A percentile compares a stretch with the other conserved stretches of the same genome.
Evolutionary conservation across 805 yeast genomes (phyloP).

Genomic region (Cyberlindnera nakhonratchasimensis): DNA sequence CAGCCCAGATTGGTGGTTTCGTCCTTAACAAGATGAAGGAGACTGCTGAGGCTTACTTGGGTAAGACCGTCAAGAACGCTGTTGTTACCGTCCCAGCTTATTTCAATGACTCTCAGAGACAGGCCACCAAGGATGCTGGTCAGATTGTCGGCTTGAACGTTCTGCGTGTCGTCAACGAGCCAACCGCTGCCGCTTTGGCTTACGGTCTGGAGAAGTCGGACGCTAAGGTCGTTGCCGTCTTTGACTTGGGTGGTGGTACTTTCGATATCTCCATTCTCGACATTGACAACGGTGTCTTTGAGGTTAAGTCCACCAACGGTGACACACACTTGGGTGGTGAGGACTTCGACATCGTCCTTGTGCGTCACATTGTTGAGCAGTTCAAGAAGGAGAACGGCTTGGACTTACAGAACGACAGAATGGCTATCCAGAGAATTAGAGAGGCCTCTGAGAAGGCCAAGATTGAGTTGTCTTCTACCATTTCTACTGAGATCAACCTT

Average conservation of each 20-base stretch:
- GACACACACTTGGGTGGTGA: slow-evolving; percentile 84
- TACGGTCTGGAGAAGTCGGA: slow-evolving; percentile 63
- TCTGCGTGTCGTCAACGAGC: slow-evolving; percentile 74
- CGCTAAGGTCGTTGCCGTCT: slow-evolving; percentile 40
- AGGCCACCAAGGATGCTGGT: slow-evolving; percentile 78
- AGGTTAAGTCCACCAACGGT: slow-evolving; percentile 78
- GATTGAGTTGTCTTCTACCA: slow-evolving; percentile 69
- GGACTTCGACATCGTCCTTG: slow-evolving; percentile 70
- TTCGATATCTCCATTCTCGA: slow-evolving; percentile 78
- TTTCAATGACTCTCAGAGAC: slow-evolving; percentile 78
- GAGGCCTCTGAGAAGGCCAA: slow-evolving; percentile 79
- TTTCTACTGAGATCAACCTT: slow-evolving; percentile 58
- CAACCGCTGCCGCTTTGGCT: slow-evolving; percentile 83
- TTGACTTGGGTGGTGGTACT: slow-evolving; percentile 83
- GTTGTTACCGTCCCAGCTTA: slow-evolving; percentile 85
- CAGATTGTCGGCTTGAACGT: slow-evolving; percentile 72
- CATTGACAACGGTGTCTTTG: slow-evolving; percentile 76
- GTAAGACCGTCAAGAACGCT: slow-evolving; percentile 56
- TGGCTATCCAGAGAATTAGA: slow-evolving; percentile 70
- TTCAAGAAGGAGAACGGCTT: slow-evolving; percentile 48
- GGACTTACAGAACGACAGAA: slow-evolving; percentile 29
- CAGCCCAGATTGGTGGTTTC: slow-evolving; percentile 69
- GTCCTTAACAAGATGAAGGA: slow-evolving; percentile 62
- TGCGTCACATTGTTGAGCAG: slow-evolving; percentile 51
- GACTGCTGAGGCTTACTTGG: slow-evolving; percentile 56